Evolutionary conservation across 2,329 filamentous ascomycete species (phyloP).

Genomic region (Scedosporium boydii): DNA sequence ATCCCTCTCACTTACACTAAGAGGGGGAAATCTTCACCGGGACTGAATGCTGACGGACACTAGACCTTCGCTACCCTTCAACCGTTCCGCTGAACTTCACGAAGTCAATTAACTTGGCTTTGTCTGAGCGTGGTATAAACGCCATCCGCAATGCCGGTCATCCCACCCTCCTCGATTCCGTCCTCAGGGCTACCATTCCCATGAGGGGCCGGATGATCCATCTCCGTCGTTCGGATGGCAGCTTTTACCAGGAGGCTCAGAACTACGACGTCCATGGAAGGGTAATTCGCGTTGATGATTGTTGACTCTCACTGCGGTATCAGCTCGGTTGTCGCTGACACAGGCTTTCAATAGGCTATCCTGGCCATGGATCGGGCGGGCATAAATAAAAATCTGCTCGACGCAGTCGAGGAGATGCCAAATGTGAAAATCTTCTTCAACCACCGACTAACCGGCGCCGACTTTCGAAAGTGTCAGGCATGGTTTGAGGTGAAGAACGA

Average conservation of each 20-base stretch:
- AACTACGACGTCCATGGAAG: constrained; percentile 83
- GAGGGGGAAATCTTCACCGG: background rate
- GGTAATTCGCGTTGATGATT: constrained; percentile 38
- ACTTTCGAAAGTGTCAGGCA: constrained; percentile 68
- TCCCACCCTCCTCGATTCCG: constrained; percentile 58
- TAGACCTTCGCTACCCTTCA: constrained; percentile 77
- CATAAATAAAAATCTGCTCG: constrained; percentile 74
- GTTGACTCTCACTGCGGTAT: no score
- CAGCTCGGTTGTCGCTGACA: background rate
- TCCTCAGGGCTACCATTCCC: constrained; percentile 72
- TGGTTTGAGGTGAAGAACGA: constrained; percentile 64
- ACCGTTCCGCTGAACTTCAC: constrained; percentile 89
- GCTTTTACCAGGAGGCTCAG: constrained; percentile 73
- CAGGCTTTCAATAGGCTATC: constrained; percentile 60
- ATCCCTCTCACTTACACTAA: background rate
- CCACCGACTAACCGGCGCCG: constrained; percentile 84
- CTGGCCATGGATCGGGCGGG: constrained; percentile 76
- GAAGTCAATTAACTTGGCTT: constrained; percentile 94
- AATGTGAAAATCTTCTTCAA: constrained; percentile 92
- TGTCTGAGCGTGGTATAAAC: constrained; percentile 90
- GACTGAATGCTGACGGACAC: background rate
- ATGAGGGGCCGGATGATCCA: constrained; percentile 98
- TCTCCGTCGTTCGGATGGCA: constrained; percentile 51
- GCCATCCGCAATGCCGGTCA: constrained; percentile 66
- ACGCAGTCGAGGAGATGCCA: constrained; percentile 71